Evolutionary conservation across 305 asterid genomes (phyloP), one percentile per base, ranked within the genome.

Genomic region (Fraxinus dipetala): DNA sequence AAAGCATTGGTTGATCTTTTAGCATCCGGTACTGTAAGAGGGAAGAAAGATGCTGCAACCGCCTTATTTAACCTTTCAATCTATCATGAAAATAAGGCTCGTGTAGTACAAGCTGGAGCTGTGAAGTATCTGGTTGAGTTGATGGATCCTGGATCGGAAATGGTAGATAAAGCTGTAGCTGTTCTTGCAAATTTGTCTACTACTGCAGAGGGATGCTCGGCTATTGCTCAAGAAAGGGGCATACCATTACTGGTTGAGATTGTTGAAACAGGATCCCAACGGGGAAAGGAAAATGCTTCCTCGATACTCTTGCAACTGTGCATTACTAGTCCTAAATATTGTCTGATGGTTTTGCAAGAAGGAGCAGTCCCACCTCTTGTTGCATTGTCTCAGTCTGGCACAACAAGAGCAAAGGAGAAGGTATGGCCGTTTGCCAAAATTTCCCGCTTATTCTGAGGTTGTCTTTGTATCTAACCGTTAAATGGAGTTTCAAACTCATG

Each of bases 341-440:
- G 98, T 83, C 90, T 89, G 80, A 89, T 89, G 72, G 93, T 95
- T 84, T 84, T 95, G 90, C 97, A 91, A 85, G 99, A 95, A 89
- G 99, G 99, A 28, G 99, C 97, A n/a, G 99, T 95, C 76, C 99
- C 99, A 7, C 97, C 99, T 76, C 97, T 95, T 7, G 98, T 95
- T 4, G 93, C 96, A 11, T 85, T 95, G 86, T 91, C 99, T 31
- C 99, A 90, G 85, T 88, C 94, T 1, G 99, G 99, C 40, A 92
- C 98, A 78, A 85, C 93, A 28, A 88, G 99, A 87, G 98, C 97
- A 67, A 93, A 91, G 88, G 98, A 92, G 82, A 95, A 95, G 99
- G 99, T 94, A 86, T 77, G 69, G 6, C 34, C 32, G 73, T 26
- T 54, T 61, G 72, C 65, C 13, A 24, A 24, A 48, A 24, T 22